These are phyloP conservation scores for Arthrobotrys entomopaga DNA, from an alignment of 2,329 filamentous ascomycete species.

Conservation along the genomic window DNA sequence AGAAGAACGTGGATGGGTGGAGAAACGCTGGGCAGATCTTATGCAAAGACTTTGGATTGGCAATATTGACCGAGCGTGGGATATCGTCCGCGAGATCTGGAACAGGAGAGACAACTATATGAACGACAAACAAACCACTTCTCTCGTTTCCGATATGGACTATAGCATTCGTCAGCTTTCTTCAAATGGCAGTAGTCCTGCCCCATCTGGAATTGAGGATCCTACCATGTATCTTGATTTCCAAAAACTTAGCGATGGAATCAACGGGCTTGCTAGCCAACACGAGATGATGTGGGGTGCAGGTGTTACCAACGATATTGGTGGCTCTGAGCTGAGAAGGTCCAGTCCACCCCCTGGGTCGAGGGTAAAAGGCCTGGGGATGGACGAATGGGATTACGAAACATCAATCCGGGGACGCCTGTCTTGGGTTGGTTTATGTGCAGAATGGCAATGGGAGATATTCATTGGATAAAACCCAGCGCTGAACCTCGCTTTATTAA, in stretches of 20 bases:
- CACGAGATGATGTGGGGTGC: conserved; percentile 47
- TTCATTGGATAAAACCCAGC: conserved; percentile 36
- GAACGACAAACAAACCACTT: conserved; percentile 32
- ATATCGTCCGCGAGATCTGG: conserved; percentile 76
- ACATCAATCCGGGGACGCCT: conserved; percentile 50
- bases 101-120: conserved; percentile 68
- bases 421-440: conserved; percentile 50
- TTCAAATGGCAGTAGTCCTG: conserved; percentile 46
- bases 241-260: conserved; percentile 47
- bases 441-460: conserved; percentile 53
- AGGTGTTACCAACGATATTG: conserved; percentile 18
- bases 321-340: conserved; percentile 22
- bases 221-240: conserved; percentile 54
- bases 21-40: conserved; percentile 72
- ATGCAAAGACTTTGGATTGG: conserved; percentile 72
- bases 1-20: conserved; percentile 73
- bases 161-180: conserved; percentile 59
- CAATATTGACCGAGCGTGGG: conserved; percentile 73
- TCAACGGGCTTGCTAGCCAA: conserved; percentile 35
- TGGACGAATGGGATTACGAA: conserved; percentile 55
- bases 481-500: too few species aligned
- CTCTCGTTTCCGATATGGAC: conserved; percentile 63
- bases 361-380: conserved; percentile 45
- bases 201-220: conserved; percentile 45
- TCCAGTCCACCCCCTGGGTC: conserved; percentile 43